Conservation (phyloP, 441 rosid species). For the Pelargonium myrrhifolium region DNA sequence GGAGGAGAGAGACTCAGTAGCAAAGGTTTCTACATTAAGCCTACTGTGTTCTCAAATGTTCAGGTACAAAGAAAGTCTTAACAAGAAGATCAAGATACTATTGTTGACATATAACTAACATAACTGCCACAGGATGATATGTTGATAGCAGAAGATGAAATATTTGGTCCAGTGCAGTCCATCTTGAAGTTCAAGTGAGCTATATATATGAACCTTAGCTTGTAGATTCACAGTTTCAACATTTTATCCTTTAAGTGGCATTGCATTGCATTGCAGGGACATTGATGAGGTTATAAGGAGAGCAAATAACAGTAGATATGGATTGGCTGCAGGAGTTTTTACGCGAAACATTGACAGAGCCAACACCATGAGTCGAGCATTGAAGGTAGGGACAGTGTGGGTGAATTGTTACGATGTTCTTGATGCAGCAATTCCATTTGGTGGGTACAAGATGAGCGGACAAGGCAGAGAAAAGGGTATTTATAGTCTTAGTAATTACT, state of each 20-base stretch:
- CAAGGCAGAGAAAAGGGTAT: constrained; percentile 63
- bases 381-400: constrained; percentile 57
- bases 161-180: constrained; percentile 25
- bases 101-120: too few species aligned
- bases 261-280: constrained; percentile 11
- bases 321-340: constrained; percentile 63
- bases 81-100: too few species aligned
- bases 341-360: constrained; percentile 61
- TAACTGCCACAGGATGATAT: constrained; percentile 17
- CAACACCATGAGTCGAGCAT: constrained; percentile 44
- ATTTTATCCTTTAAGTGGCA: neutral
- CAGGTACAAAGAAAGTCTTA: constrained; percentile 8
- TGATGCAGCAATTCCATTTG: constrained; percentile 59
- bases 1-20: constrained; percentile 23
- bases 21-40: constrained; percentile 22
- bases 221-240: neutral
- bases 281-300: constrained; percentile 19
- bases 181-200: constrained; percentile 25
- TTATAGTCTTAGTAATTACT: constrained; percentile 51
- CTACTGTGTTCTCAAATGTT: constrained; percentile 25
- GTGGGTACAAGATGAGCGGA: constrained; percentile 83
- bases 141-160: constrained; percentile 23
- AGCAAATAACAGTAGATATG: constrained; percentile 26
- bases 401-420: constrained; percentile 53
- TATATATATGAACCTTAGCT: too few species aligned